Conservation (phyloP, 768 basidiomycete genomes). For the Mycena galericulata region DNA sequence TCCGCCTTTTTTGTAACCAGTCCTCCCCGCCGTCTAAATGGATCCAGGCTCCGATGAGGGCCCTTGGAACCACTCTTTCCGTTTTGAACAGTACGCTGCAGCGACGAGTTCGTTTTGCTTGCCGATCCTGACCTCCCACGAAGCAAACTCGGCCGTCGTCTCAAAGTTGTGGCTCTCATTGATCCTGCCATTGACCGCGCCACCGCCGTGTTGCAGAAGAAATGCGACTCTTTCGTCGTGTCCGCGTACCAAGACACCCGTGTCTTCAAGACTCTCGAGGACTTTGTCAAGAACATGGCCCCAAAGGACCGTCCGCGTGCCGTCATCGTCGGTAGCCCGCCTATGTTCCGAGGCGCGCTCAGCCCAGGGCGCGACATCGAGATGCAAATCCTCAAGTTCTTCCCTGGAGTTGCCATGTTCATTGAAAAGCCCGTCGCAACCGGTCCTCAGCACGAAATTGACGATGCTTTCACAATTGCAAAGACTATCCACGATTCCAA, state of each 20-base stretch:
- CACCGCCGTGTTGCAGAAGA: constrained; percentile 82
- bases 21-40: neutral
- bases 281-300: constrained; percentile 80
- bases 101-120: constrained; percentile 5
- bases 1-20: constrained; percentile 40
- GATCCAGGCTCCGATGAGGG: constrained; percentile 83
- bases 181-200: constrained; percentile 92
- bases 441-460: constrained; percentile 75
- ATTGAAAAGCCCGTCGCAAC: constrained; percentile 94
- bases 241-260: constrained; percentile 93
- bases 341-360: constrained; percentile 89
- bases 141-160: constrained; percentile 94
- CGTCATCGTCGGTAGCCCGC: constrained; percentile 91
- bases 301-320: constrained; percentile 79
- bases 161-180: constrained; percentile 95
- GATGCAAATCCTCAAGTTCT: constrained; percentile 84
- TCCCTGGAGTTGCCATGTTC: constrained; percentile 91
- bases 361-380: constrained; percentile 87
- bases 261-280: constrained; percentile 86
- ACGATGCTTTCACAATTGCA: constrained; percentile 77
- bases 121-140: constrained; percentile 24
- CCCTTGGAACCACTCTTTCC: constrained; percentile 94
- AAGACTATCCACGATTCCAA: constrained; percentile 75
- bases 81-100: constrained; percentile 83
- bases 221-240: constrained; percentile 92